Evolutionary conservation across 768 basidiomycete species (phyloP).

Genomic region (Pleurotus sapidus): DNA sequence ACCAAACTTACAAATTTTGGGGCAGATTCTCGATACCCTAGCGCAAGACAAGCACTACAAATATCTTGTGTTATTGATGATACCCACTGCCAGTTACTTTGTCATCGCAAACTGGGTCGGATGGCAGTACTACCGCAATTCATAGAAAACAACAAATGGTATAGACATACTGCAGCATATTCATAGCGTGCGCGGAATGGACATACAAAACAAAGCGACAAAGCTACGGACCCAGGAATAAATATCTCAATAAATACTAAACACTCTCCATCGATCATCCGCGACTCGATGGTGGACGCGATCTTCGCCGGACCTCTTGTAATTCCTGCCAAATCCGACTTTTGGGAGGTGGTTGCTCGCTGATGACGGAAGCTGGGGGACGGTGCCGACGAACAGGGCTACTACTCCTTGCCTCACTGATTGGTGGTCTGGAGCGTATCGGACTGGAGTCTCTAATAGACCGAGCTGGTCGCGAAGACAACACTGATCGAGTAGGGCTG

Average conservation of each 20-base stretch:
- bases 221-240: slow-evolving; percentile 3
- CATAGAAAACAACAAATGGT: slow-evolving; percentile 36
- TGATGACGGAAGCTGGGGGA: slow-evolving; percentile 26
- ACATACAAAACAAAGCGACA: not conserved
- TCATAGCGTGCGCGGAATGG: not conserved
- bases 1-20: not conserved
- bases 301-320: slow-evolving; percentile 43
- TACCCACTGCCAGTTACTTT: slow-evolving; percentile 84
- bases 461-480: slow-evolving; percentile 5
- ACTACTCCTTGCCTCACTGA: not conserved
- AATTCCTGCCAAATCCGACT: slow-evolving; percentile 57
- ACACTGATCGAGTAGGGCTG: slow-evolving; percentile 28
- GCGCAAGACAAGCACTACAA: slow-evolving; percentile 85
- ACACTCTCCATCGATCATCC: slow-evolving; percentile 26
- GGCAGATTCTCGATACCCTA: slow-evolving; percentile 61
- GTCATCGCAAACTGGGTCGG: slow-evolving; percentile 99
- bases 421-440: slow-evolving; percentile 4
- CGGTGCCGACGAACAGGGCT: slow-evolving; percentile 16
- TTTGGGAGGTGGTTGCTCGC: slow-evolving; percentile 32
- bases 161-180: not conserved
- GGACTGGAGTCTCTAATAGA: slow-evolving; percentile 15
- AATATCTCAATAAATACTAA: slow-evolving; percentile 16
- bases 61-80: slow-evolving; percentile 74
- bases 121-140: slow-evolving; percentile 96
- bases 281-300: slow-evolving; percentile 41